A percentile compares a stretch with the other conserved stretches of the same genome.
phyloP scores from a whole-genome alignment of 148 eudicot species.

The Linanthus parryae region DNA sequence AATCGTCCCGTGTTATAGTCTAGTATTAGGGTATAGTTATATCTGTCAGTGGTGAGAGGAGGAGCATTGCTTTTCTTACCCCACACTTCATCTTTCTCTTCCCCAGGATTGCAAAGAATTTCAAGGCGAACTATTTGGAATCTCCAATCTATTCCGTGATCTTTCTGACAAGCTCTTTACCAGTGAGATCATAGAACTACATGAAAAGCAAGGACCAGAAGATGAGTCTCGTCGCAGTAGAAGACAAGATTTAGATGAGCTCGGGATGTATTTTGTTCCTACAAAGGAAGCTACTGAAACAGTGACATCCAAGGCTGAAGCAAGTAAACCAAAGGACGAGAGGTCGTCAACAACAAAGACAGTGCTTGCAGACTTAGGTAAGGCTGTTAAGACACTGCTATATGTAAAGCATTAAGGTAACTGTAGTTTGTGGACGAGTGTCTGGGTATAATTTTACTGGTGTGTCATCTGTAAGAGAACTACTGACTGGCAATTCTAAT shows the following conservation, averaged over 20 bases:
- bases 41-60: too few relatives aligned
- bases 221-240: slow-evolving; percentile 8
- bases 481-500: too few relatives aligned
- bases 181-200: slow-evolving; percentile 74
- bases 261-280: slow-evolving; percentile 38
- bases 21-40: too few relatives aligned
- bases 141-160: slow-evolving; percentile 85
- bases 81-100: slow-evolving; percentile 5
- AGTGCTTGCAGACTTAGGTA: slow-evolving; percentile 62
- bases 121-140: slow-evolving; percentile 95
- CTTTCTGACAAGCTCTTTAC: slow-evolving; percentile 89
- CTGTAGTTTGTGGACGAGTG: too few relatives aligned
- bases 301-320: slow-evolving; percentile 15
- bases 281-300: slow-evolving; percentile 25
- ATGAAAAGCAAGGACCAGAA: slow-evolving; percentile 47
- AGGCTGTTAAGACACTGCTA: too few relatives aligned
- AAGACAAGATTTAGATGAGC: slow-evolving; percentile 23
- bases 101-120: slow-evolving; percentile 82
- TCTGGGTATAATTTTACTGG: too few relatives aligned
- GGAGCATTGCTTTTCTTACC: too few relatives aligned
- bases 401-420: too few relatives aligned
- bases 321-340: slow-evolving; percentile 13
- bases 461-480: too few relatives aligned
- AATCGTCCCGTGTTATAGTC: too few relatives aligned
- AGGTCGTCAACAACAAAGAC: slow-evolving; percentile 25